Conservation (phyloP, 2,329 filamentous ascomycete genomes). For the Aspergillus costaricaensis region DNA sequence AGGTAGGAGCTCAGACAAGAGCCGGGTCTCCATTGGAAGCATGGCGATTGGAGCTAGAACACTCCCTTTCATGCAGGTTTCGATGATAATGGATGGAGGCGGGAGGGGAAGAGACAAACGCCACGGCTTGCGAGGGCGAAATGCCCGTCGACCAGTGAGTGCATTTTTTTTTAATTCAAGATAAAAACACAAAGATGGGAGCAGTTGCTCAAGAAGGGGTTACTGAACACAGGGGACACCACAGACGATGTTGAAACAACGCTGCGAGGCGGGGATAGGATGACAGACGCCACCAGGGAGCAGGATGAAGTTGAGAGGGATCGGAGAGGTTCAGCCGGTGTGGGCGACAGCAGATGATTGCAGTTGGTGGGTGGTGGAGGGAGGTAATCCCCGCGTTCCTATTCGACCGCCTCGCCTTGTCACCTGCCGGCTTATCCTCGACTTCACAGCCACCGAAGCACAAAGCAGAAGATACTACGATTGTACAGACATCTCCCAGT, state of each 20-base stretch:
- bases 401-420: background rate
- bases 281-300: background rate
- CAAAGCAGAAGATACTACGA: background rate
- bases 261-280: background rate
- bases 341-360: background rate
- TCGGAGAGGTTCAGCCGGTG: slow-evolving; percentile 6
- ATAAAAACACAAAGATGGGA: background rate
- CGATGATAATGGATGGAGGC: slow-evolving; percentile 15
- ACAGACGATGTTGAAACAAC: background rate
- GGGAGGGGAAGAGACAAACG: slow-evolving; percentile 9
- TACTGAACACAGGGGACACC: background rate
- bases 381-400: slow-evolving; percentile 6
- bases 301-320: background rate
- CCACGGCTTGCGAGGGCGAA: background rate
- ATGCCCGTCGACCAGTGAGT: background rate
- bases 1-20: slow-evolving; percentile 20
- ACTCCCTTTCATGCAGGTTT: slow-evolving; percentile 16
- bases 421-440: background rate
- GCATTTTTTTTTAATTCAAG: background rate
- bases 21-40: slow-evolving; percentile 12
- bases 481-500: background rate
- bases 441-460: background rate
- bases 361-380: background rate
- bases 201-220: background rate
- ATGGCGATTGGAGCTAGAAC: slow-evolving; percentile 14